Conservation (phyloP, 2,329 filamentous ascomycete genomes). For the Pleoardoris graminearum region DNA sequence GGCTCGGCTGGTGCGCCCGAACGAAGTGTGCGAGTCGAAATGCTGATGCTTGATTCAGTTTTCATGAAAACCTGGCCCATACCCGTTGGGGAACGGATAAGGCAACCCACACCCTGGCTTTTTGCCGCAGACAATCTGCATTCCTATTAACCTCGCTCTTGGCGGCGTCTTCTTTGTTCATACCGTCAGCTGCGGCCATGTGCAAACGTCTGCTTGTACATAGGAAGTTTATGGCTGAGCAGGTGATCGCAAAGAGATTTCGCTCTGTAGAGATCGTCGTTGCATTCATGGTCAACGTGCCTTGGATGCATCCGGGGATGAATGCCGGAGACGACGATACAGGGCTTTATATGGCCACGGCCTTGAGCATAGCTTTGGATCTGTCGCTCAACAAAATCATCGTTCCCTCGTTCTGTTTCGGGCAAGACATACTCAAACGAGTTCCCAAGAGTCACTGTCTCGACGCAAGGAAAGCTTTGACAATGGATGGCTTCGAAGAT, state of each 20-base stretch:
- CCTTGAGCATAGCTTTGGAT: slow-evolving; percentile 70
- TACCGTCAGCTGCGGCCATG: slow-evolving; percentile 65
- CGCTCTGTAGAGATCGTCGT: slow-evolving; percentile 74
- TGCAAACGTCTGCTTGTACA: slow-evolving; percentile 69
- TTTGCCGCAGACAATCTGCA: slow-evolving; percentile 68
- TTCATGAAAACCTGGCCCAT: slow-evolving; percentile 70
- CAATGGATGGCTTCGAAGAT: slow-evolving; percentile 69
- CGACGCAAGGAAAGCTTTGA: slow-evolving; percentile 66
- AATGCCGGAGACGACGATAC: slow-evolving; percentile 74
- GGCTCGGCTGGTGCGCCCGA: too few species aligned
- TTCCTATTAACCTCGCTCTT: slow-evolving; percentile 74
- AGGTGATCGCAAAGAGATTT: slow-evolving; percentile 63
- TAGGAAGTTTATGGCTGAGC: slow-evolving; percentile 63
- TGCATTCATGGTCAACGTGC: slow-evolving; percentile 75
- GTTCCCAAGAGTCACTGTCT: slow-evolving; percentile 70
- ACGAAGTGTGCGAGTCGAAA: neutral
- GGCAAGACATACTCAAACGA: slow-evolving; percentile 50
- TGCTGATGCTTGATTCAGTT: slow-evolving; percentile 50
- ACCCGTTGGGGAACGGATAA: slow-evolving; percentile 76
- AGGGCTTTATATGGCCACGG: slow-evolving; percentile 70
- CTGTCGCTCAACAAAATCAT: slow-evolving; percentile 72
- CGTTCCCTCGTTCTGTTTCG: slow-evolving; percentile 56
- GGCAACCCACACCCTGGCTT: slow-evolving; percentile 65
- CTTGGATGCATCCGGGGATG: slow-evolving; percentile 70
- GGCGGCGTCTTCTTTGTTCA: slow-evolving; percentile 68